Percentiles rank a stretch among this genome's conserved stretches.
Conservation (phyloP, 2,329 filamentous ascomycete species). For the Ophiocordyceps unilateralis region DNA sequence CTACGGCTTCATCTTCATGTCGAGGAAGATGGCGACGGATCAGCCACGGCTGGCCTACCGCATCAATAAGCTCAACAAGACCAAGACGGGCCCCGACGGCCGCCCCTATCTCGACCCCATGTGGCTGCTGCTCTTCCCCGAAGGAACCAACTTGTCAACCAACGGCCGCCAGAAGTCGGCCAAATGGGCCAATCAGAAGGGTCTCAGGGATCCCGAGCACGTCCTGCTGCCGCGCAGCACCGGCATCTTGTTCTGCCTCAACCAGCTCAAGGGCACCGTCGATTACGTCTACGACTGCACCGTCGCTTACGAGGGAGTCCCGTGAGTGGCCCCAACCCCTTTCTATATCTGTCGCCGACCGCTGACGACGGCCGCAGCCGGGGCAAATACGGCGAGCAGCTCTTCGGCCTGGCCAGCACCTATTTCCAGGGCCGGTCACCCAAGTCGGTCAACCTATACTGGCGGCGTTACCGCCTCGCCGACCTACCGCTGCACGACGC, state of each 20-base stretch:
- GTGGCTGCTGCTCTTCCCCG: slow-evolving; percentile 81
- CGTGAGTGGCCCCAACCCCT: slow-evolving; percentile 38
- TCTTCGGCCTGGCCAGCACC: slow-evolving; percentile 72
- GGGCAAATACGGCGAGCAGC: slow-evolving; percentile 74
- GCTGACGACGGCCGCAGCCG: slow-evolving; percentile 28
- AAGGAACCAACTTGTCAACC: slow-evolving; percentile 65
- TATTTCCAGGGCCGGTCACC: slow-evolving; percentile 80
- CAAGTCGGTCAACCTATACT: slow-evolving; percentile 93
- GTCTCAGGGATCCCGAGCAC: slow-evolving; percentile 55
- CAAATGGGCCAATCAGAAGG: slow-evolving; percentile 60
- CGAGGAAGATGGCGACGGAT: slow-evolving; percentile 74
- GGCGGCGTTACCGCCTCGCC: slow-evolving; percentile 66
- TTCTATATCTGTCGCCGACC: background rate
- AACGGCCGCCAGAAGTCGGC: slow-evolving; percentile 56
- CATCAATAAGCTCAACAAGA: slow-evolving; percentile 48
- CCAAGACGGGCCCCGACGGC: slow-evolving; percentile 34
- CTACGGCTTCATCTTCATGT: slow-evolving; percentile 81
- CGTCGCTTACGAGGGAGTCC: slow-evolving; percentile 84
- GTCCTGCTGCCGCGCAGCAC: slow-evolving; percentile 65
- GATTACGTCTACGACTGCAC: slow-evolving; percentile 89
- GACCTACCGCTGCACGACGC: slow-evolving; percentile 66
- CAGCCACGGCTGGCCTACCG: slow-evolving; percentile 59
- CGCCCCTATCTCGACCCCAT: slow-evolving; percentile 52
- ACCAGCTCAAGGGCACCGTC: slow-evolving; percentile 54
- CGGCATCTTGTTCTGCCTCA: slow-evolving; percentile 62